Evolutionary conservation across 371 early-diverging fungal species (phyloP), one percentile per base, ranked within the genome.

Genomic region (Parasitella parasitica): DNA sequence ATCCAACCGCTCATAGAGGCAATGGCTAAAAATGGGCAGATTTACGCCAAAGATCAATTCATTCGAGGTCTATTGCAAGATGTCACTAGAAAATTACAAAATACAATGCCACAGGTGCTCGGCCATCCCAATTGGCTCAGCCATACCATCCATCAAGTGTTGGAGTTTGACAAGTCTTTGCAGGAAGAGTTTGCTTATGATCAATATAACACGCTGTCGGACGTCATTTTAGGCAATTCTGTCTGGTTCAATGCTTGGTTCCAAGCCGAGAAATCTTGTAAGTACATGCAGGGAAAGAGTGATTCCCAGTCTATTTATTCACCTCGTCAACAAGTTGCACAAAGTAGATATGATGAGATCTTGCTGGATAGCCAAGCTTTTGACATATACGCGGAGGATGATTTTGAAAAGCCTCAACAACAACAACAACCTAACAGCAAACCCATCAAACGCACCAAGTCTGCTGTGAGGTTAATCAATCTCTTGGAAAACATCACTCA

Each of bases 231-330:
- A 27, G 76, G 76, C 20, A 82, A 89, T 22, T 49, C 69, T 3
- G 73, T 67, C 12, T 80, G 86, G 77, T 91, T 91, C 63, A 70
- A 79, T 9, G 74, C 85, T 15, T 94, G 94, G 94, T 77, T 92
- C 48, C 68, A 77, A 27, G 86, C 86, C 7, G 93, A 93, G 63
- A 82, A 81, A 51, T 72, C 80, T 48, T 89, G 90, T 89, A 83
- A 67, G 82, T 67, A 9, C 30, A 11, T 43, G 16, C 7, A 2
- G 18, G 18, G n/a, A 7, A 43, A 22, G 32, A 4, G 32, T 32
- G 32, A 3, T 3, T n/a, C 32, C 11, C 32, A 32, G 4, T 32
- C 11, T 32, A 32, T 32, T 32, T 32, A 32, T 6, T 22, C 6
- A 11, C 0, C 22, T 53, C 15, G 16, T 51, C 32, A n/a, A 38